phyloP scores from a whole-genome alignment of 73 alveolate genomes.

The Tetrahymena thermophila region DNA sequence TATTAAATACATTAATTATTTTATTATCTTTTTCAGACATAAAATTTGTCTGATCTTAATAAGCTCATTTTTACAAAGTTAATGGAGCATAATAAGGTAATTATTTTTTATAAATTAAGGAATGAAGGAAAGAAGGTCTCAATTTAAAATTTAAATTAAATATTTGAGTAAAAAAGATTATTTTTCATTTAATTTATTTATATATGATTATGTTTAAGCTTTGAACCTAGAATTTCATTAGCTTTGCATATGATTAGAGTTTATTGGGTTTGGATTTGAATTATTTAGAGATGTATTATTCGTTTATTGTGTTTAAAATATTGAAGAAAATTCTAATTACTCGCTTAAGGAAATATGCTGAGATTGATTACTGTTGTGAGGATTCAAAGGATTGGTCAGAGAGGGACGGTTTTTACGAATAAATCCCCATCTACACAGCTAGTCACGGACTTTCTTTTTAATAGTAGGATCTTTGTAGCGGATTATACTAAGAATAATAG shows the following conservation, averaged over 20 bases:
- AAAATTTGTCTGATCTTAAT: too few species aligned
- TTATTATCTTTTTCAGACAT: not conserved
- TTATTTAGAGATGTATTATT: not conserved
- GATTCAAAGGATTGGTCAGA: not conserved
- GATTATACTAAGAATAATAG: slow-evolving; percentile 17
- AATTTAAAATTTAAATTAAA: too few species aligned
- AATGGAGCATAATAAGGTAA: too few species aligned
- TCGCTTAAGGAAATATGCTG: not conserved
- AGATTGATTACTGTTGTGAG: not conserved
- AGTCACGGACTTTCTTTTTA: slow-evolving; percentile 1
- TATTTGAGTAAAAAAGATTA: too few species aligned
- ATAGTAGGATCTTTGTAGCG: slow-evolving; percentile 39
- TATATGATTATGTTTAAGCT: too few species aligned
- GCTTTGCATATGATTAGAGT: not conserved
- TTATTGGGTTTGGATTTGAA: not conserved
- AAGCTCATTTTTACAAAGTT: too few species aligned
- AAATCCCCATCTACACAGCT: not conserved
- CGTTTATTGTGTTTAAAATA: not conserved
- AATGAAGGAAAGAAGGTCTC: too few species aligned
- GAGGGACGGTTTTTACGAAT: not conserved
- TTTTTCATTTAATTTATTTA: too few species aligned
- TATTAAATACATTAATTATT: too few species aligned
- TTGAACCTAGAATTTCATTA: not conserved
- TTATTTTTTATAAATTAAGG: not conserved
- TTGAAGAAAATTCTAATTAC: not conserved